Evolutionary conservation across 306 rosid genomes (phyloP), one percentile per base, ranked within the genome.

Genomic region (Pyrus pyrifolia): DNA sequence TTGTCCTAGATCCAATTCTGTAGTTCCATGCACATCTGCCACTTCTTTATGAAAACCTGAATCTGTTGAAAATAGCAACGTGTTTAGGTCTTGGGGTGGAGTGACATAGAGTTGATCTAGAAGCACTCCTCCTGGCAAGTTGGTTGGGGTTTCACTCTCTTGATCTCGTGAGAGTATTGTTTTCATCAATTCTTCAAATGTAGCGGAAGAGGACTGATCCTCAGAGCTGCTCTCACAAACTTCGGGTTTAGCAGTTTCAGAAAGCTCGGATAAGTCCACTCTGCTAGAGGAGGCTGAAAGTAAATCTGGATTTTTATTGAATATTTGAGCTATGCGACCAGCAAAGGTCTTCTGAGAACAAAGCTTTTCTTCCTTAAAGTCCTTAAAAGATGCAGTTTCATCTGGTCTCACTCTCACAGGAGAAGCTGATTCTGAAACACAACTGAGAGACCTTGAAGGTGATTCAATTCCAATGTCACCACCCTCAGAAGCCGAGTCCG

Each of bases 81-180:
- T 68, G 79, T 95, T 95, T 66, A 95, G 87, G 66, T 89, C 95
- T 35, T 86, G 80, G 5, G 96, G 90, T 67, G 93, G 72, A 78
- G 84, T 78, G 74, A 84, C 77, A 78, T 95, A 95, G 70, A 88
- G 68, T 67, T 89, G 96, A 85, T 95, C 98, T 15, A 92, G 84
- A 70, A 95, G 65, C 76, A 95, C 93, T 59, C 97, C 97, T 82
- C 98, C 98, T 0, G 97, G 81, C 74, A 95, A 88, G 82, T 92
- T 89, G 73, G 63, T 73, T 3, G 98, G 97, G 57, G 82, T 79
- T 77, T 95, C 97, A 70, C 77, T 84, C 74, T 82, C 90, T 79
- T 89, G 85, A 72, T 89, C 98, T 61, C 77, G 81, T 8, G 88
- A 81, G 88, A 85, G 88, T 77, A 90, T 51, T 70, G 75, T 82